Conservation (phyloP, 345 rosid species). For the Erodium maritimum region DNA sequence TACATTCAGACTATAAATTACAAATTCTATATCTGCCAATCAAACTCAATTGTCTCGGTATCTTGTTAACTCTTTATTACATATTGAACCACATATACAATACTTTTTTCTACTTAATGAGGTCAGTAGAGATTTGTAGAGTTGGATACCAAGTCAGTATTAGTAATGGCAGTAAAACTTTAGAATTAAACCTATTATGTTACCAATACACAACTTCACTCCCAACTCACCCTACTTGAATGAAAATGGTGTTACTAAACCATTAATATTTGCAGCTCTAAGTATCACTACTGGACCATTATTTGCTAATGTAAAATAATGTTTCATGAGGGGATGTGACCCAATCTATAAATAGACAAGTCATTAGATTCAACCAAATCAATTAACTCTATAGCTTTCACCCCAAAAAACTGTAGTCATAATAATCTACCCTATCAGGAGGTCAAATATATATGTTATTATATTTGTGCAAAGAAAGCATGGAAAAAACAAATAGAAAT, state of each 20-base stretch:
- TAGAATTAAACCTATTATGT: not conserved
- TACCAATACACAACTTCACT: not conserved
- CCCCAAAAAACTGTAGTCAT: no score
- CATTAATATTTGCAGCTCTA: not conserved
- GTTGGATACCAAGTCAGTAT: not conserved
- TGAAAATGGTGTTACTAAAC: not conserved
- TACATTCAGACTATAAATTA: not conserved
- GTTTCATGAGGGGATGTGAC: not conserved
- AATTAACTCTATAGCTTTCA: no score
- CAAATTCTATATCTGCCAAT: not conserved
- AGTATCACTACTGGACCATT: not conserved
- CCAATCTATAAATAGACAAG: no score
- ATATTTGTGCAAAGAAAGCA: not conserved
- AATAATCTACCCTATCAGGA: not conserved
- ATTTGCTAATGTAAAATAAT: not conserved
- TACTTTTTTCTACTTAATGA: not conserved
- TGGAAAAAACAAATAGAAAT: no score
- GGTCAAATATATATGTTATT: not conserved
- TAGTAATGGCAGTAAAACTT: not conserved
- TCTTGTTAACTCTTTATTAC: not conserved
- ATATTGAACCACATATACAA: not conserved
- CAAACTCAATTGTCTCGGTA: not conserved
- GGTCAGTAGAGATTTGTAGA: not conserved
- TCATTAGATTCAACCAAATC: no score
- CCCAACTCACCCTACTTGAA: not conserved